These are phyloP conservation scores for Trichomonascaceae sp. DNA, from an alignment of 1,139 yeast species.

Conservation along the genomic window DNA sequence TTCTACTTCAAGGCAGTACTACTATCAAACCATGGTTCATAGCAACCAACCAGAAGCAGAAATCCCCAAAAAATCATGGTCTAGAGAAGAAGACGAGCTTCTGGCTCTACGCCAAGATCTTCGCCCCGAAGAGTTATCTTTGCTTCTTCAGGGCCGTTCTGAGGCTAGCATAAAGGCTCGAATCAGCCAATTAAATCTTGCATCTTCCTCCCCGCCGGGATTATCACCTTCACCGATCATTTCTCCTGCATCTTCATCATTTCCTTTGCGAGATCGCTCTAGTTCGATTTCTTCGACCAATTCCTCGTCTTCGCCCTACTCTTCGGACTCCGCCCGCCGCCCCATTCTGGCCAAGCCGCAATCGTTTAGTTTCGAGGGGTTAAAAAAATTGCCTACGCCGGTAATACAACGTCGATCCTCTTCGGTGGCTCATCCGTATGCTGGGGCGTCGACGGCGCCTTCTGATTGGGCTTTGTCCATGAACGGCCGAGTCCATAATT, in stretches of 20 bases:
- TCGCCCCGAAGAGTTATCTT: constrained; percentile 66
- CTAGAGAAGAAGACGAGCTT: constrained; percentile 71
- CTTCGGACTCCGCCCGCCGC: constrained; percentile 7
- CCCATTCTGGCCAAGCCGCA: constrained; percentile 8
- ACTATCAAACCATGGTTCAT: constrained; percentile 2
- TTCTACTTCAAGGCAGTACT: constrained; percentile 8
- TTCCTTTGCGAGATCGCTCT: constrained; percentile 5
- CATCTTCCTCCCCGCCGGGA: constrained; percentile 1
- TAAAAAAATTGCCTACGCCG: constrained; percentile 21
- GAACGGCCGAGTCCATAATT: not conserved
- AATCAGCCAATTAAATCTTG: constrained; percentile 40
- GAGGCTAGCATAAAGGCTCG: constrained; percentile 69
- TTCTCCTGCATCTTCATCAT: constrained; percentile 6
- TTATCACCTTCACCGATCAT: constrained; percentile 9
- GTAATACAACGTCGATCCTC: constrained; percentile 15
- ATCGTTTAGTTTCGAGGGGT: constrained; percentile 20
- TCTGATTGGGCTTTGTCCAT: constrained; percentile 6
- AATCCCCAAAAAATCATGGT: constrained; percentile 23
- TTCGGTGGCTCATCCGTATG: constrained; percentile 1
- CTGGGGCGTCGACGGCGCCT: constrained; percentile 3
- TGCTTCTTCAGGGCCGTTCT: constrained; percentile 64
- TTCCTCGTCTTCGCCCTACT: constrained; percentile 6
- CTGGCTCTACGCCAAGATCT: constrained; percentile 56
- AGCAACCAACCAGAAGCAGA: not conserved
- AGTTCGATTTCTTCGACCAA: constrained; percentile 5